These are phyloP conservation scores for Populus davidiana DNA, from an alignment of 345 rosid species.

Conservation along the genomic window DNA sequence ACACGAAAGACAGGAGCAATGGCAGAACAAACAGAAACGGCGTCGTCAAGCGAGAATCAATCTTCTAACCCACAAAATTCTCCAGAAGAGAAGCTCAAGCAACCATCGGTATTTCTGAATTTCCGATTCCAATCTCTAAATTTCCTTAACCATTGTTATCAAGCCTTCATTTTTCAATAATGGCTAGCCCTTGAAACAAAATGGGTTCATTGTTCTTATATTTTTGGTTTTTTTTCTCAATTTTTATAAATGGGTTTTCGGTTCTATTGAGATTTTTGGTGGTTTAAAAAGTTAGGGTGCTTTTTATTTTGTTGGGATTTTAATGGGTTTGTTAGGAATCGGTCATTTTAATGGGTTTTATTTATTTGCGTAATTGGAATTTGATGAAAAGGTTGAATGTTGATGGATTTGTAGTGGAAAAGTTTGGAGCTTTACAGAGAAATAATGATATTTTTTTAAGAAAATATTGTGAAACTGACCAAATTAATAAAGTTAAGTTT, in stretches of 20 bases:
- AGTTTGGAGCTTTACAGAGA: background rate
- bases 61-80: conserved; percentile 9
- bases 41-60: background rate
- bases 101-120: conserved; percentile 3
- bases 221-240: background rate
- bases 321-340: background rate
- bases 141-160: background rate
- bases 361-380: background rate
- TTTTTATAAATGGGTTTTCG: background rate
- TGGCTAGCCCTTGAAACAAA: background rate
- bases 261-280: background rate
- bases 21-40: conserved; percentile 2
- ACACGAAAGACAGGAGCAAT: background rate
- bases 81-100: background rate
- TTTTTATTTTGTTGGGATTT: background rate
- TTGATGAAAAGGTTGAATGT: background rate
- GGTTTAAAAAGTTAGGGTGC: background rate
- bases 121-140: background rate
- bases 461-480: background rate
- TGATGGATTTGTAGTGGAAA: background rate
- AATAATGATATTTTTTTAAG: background rate
- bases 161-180: background rate
- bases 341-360: background rate
- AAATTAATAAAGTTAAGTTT: background rate
- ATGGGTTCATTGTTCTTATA: background rate